Conservation (phyloP, 768 basidiomycete genomes). For the Trametes gibbosa region DNA sequence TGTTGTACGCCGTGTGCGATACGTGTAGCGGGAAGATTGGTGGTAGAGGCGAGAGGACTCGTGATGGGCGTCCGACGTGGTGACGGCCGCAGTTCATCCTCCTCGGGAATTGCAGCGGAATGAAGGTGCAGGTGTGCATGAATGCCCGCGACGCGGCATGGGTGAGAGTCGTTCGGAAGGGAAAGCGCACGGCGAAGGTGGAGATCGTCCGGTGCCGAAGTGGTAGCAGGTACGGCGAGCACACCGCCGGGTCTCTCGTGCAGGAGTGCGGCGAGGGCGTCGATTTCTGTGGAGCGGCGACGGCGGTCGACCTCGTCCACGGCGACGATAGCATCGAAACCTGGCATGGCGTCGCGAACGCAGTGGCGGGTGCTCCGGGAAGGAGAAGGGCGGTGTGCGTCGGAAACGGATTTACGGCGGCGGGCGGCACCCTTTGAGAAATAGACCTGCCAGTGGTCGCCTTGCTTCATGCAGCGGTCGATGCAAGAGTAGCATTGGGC, state of each 20-base stretch:
- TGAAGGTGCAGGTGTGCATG: background rate
- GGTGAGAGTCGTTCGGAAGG: slow-evolving; percentile 5
- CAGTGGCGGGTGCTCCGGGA: slow-evolving; percentile 18
- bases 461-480: slow-evolving; percentile 53
- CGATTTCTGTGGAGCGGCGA: slow-evolving; percentile 35
- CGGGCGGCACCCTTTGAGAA: slow-evolving; percentile 63
- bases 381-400: slow-evolving; percentile 11
- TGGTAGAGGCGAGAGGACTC: slow-evolving; percentile 9
- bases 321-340: slow-evolving; percentile 36
- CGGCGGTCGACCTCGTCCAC: slow-evolving; percentile 68
- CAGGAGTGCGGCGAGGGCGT: slow-evolving; percentile 8
- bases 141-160: background rate
- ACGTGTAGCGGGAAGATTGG: slow-evolving; percentile 1
- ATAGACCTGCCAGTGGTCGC: slow-evolving; percentile 58
- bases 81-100: slow-evolving; percentile 29
- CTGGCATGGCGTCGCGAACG: slow-evolving; percentile 20
- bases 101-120: slow-evolving; percentile 23
- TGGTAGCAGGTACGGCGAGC: background rate
- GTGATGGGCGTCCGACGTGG: slow-evolving; percentile 17
- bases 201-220: background rate
- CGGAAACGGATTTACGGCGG: slow-evolving; percentile 41
- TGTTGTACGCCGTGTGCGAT: background rate
- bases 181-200: slow-evolving; percentile 15
- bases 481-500: slow-evolving; percentile 56
- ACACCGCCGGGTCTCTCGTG: background rate